Conservation (phyloP, 805 yeast genomes). For the Saccharomycopsis olivae region DNA sequence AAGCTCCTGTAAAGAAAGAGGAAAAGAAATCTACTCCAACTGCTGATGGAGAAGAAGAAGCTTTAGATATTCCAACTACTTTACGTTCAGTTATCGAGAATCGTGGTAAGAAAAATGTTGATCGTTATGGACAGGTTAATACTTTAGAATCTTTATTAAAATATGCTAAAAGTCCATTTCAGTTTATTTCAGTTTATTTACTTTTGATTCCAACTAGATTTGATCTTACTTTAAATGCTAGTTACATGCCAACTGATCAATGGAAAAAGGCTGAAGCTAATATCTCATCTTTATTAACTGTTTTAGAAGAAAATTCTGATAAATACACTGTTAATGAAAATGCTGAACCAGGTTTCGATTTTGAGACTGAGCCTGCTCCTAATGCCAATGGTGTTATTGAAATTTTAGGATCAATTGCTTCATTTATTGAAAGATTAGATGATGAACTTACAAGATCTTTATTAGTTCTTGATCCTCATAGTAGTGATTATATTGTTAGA, state of each 20-base stretch:
- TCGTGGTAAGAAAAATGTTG: conserved; percentile 93
- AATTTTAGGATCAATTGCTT: conserved; percentile 74
- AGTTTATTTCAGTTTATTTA: conserved; percentile 65
- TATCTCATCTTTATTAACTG: conserved; percentile 47
- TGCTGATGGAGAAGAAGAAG: conserved; percentile 24
- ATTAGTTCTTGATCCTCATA: conserved; percentile 87
- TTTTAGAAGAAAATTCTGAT: conserved; percentile 52
- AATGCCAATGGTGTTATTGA: conserved; percentile 56
- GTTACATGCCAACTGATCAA: conserved; percentile 66
- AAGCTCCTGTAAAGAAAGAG: too few species aligned
- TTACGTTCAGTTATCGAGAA: conserved; percentile 71
- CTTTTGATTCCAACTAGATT: conserved; percentile 81
- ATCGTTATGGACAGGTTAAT: conserved; percentile 65
- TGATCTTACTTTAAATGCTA: conserved; percentile 58
- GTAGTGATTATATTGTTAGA: conserved; percentile 85
- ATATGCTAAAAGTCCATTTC: conserved; percentile 52
- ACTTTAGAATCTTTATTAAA: conserved; percentile 49
- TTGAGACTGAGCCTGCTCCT: conserved; percentile 60
- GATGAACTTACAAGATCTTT: conserved; percentile 87
- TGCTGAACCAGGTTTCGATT: conserved; percentile 60
- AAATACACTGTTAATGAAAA: conserved; percentile 65
- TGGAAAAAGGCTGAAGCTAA: conserved; percentile 69
- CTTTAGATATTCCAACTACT: conserved; percentile 53
- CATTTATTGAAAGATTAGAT: conserved; percentile 86
- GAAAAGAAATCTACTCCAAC: conserved; percentile 29